phyloP scores from a whole-genome alignment of 768 basidiomycete genomes.

The Russula dissimulans region DNA sequence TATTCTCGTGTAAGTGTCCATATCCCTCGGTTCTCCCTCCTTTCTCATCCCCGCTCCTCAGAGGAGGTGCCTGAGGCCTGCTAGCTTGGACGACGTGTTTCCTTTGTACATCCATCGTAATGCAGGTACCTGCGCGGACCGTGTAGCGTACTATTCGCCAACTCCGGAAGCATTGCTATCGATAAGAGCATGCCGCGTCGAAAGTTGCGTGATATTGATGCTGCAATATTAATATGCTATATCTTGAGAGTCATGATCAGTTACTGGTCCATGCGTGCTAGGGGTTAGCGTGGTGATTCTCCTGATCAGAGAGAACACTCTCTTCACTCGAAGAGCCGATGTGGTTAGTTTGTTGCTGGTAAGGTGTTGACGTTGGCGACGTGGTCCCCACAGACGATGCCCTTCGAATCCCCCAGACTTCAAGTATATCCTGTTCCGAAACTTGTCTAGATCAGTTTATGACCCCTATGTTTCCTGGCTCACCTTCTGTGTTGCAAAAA shows the following conservation, averaged over 20 bases:
- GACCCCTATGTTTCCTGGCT: conserved; percentile 1
- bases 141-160: not conserved
- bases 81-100: not conserved
- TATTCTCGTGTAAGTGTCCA: conserved; percentile 81
- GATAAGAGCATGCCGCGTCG: not conserved
- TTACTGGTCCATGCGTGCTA: not conserved
- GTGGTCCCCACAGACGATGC: not conserved
- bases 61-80: conserved; percentile 60
- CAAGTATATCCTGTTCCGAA: conserved; percentile 31
- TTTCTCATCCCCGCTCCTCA: conserved; percentile 28
- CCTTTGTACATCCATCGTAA: conserved; percentile 13
- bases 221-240: not conserved
- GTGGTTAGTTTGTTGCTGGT: not conserved
- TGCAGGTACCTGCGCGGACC: not conserved
- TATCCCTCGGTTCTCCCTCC: not conserved
- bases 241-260: not conserved
- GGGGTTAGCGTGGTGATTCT: not conserved
- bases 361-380: not conserved
- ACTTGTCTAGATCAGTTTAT: not conserved
- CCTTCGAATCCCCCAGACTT: conserved; percentile 20
- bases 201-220: not conserved
- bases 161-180: not conserved
- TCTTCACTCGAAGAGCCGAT: not conserved
- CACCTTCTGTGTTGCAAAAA: conserved; percentile 45
- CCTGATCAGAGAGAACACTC: not conserved